Evolutionary conservation across 139 green algal genomes (phyloP), one percentile per base, ranked within the genome.

Genomic region (Auxenochlorella pyrenoidosa): DNA sequence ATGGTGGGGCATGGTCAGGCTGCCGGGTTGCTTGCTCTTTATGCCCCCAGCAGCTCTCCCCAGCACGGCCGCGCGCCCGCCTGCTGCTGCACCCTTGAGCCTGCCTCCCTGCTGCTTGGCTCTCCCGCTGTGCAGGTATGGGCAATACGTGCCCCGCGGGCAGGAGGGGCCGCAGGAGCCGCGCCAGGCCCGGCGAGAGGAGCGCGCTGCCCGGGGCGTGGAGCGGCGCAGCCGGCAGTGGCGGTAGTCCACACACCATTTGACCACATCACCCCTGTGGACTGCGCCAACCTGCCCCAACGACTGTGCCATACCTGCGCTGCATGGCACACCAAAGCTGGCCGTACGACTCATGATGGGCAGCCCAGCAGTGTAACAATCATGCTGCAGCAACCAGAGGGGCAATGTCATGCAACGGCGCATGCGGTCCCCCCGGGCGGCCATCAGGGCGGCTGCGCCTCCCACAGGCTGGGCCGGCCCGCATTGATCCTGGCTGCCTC

Each of bases 91-190:
- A 24, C 15, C 54, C 54, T 24, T 24, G 10, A 63, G 16, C 18
- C 16, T 24, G 54, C 54, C 3, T 22, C 54, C 28, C 24, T 71
- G 13, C 63, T 71, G 24, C 63, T 30, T 36, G 2, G 18, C 63
- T n/a, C 2, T 12, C 30, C 63, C 63, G 24, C 1, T 41, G 18
- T 41, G 75, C 75, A 81, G 75, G 75, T 97, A 96, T 79, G 97
- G 97, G 19, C 78, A 93, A 60, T 98, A 95, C 87, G 95, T 98
- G 73, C 94, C 96, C 2, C 89, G 96, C 0, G 96, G 96, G 10
- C 60, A 89, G 84, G 84, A 63, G 59, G 88, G 88, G 30, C 88
- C 77, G 0, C 54, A 66, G 38, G 36, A 58, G n/a, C 44, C 34
- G 54, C 44, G 54, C 3, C 54, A 71, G 78, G 54, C 19, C 6